Evolutionary conservation across 2,329 filamentous ascomycete genomes (phyloP), one percentile per base, ranked within the genome.

Genomic region (Stagonosporopsis rhizophila): DNA sequence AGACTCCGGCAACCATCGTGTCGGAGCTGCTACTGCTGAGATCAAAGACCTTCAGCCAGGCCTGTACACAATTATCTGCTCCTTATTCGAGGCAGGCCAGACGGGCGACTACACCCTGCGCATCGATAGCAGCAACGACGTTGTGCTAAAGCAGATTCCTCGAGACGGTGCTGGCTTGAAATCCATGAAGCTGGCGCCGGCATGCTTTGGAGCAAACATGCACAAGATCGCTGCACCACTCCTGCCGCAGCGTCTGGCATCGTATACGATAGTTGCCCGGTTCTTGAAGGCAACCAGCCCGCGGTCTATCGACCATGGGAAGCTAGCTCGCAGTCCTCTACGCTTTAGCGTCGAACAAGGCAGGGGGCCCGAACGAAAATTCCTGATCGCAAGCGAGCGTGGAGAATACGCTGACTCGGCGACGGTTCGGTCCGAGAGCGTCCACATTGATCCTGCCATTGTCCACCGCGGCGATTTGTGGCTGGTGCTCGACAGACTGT

Each of bases 1-100:
- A 20, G 89, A 91, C 52, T 96, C 91, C 30, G 91, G 91, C n/a
- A 92, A 96, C 64, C 97, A 99, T 76, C 87, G 90, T 44, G 87
- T 89, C 25, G 89, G 90, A 25, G 91, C 89, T 71, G 90, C 90
- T 4, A 80, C 92, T 28, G 87, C 89, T 2, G 85, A 90, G 59
- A 78, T 85, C 6, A 64, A 74, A 68, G 69, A 79, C 19, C 78
- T 96, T 17, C 86, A 87, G 35, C 79, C 85, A 0, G 94, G 94
- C 0, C 82, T 82, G 0, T 99, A 98, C 75, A 97, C 91, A 0
- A 83, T 96, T 52, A 89, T 97, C 6, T 94, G 90, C 72, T 96
- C 92, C 2, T 96, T 94, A 0, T 98, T 96, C 73, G 92, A 96
- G 60, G 83, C 89, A 0, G 89, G 89, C 8, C 91, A 96, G 69